Percentiles rank a stretch among this genome's conserved stretches.
These are phyloP conservation scores for Naematelia aurantialba DNA, from an alignment of 768 basidiomycete species.

Conservation along the genomic window DNA sequence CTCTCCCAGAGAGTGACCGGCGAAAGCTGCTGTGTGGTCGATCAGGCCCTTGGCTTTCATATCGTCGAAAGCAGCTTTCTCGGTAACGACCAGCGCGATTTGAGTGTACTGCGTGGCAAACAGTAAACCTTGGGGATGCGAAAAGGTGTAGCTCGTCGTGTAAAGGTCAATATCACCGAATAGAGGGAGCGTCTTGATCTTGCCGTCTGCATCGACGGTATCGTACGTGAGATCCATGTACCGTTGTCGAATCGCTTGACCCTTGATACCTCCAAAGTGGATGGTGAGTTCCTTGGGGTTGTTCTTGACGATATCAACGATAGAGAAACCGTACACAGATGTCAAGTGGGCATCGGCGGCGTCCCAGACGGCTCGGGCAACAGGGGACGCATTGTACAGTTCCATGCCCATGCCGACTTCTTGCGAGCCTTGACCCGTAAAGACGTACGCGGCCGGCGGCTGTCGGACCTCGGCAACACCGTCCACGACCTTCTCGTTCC, in stretches of 20 bases:
- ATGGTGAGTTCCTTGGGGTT: conserved; percentile 98
- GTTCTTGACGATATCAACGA: conserved; percentile 96
- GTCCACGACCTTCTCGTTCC: conserved; percentile 84
- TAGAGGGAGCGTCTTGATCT: conserved; percentile 90
- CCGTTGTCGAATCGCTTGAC: conserved; percentile 94
- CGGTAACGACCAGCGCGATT: conserved; percentile 95
- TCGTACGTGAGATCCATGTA: conserved; percentile 99
- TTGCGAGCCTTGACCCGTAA: conserved; percentile 97
- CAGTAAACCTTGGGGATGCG: conserved; percentile 86
- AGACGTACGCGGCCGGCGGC: conserved; percentile 86
- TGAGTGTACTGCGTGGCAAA: conserved; percentile 99
- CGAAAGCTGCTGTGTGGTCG: conserved; percentile 86
- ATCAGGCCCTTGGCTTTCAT: conserved; percentile 95
- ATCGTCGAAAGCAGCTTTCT: conserved; percentile 97
- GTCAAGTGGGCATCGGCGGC: conserved; percentile 88
- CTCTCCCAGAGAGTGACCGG: conserved; percentile 96
- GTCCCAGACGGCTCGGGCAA: conserved; percentile 96
- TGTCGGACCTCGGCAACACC: conserved; percentile 92
- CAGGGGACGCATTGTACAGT: conserved; percentile 84
- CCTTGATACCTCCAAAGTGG: conserved; percentile 99
- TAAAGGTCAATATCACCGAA: conserved; percentile 93
- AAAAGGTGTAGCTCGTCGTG: conserved; percentile 97
- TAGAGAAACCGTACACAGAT: conserved; percentile 96
- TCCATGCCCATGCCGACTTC: conserved; percentile 99
- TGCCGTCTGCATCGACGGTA: conserved; percentile 91